A percentile compares a stretch with the other conserved stretches of the same genome.
Conservation (phyloP, 495 filamentous ascomycete species). For the Xylaria telfairii region DNA sequence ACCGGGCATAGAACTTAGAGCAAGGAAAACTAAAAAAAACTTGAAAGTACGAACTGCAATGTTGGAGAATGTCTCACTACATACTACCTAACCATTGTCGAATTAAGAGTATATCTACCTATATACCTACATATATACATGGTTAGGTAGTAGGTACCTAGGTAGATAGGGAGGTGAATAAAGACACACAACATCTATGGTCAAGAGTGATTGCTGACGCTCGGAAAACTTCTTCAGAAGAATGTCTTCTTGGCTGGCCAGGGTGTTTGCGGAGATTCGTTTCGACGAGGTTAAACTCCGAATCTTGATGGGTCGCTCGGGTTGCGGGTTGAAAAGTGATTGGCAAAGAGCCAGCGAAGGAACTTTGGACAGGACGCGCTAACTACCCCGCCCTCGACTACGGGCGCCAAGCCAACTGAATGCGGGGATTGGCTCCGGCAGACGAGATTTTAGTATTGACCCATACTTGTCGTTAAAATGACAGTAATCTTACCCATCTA, state of each 20-base stretch:
- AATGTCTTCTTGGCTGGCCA: not conserved
- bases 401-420: not conserved
- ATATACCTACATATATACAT: not conserved
- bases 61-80: no score
- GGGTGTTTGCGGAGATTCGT: not conserved
- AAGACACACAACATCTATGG: no score
- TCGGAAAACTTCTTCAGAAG: conserved; percentile 4
- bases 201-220: not conserved
- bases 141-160: not conserved
- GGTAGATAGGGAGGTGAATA: no score
- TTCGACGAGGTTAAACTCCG: conserved; percentile 15
- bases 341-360: not conserved
- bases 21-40: not conserved
- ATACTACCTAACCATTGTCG: no score
- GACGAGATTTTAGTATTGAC: not conserved
- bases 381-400: conserved; percentile 14
- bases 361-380: not conserved
- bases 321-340: conserved; percentile 10
- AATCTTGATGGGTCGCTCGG: not conserved
- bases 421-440: conserved; percentile 21
- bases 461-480: conserved; percentile 17
- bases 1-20: not conserved
- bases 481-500: not conserved
- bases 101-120: no score
- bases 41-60: not conserved